phyloP scores from a whole-genome alignment of 1,284 basidiomycete genomes.

The Puccinia coronata region DNA sequence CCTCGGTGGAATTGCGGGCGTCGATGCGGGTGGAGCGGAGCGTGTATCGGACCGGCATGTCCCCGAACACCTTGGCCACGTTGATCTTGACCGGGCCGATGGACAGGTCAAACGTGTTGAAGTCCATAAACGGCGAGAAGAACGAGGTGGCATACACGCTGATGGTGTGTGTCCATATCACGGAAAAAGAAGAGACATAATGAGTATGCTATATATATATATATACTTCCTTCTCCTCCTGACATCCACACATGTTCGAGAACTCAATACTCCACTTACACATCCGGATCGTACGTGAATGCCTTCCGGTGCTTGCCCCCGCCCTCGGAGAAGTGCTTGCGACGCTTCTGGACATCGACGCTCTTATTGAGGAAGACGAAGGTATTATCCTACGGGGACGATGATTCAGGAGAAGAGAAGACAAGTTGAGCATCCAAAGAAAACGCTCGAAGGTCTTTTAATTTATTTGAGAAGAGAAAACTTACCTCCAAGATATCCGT shows the following conservation, averaged over 20 bases:
- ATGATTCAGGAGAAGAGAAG: neutral
- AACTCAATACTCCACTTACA: too few species aligned
- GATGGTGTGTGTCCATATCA: too few species aligned
- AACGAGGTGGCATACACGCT: slow-evolving; percentile 51
- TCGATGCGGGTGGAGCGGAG: slow-evolving; percentile 56
- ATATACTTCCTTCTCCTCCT: too few species aligned
- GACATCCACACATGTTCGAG: too few species aligned
- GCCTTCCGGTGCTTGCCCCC: slow-evolving; percentile 56
- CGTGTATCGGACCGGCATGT: slow-evolving; percentile 61
- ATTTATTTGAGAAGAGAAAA: neutral
- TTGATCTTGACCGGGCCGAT: slow-evolving; percentile 53
- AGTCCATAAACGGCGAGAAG: slow-evolving; percentile 54
- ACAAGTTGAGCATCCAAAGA: too few species aligned
- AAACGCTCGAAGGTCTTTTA: too few species aligned
- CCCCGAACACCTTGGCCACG: slow-evolving; percentile 53
- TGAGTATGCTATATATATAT: too few species aligned
- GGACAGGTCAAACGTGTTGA: slow-evolving; percentile 54
- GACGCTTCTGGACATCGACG: slow-evolving; percentile 57
- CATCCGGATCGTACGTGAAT: slow-evolving; percentile 58
- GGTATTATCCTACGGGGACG: slow-evolving; percentile 57
- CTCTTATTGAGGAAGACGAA: slow-evolving; percentile 60
- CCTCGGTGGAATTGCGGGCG: slow-evolving; percentile 53
- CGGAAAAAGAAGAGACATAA: too few species aligned
- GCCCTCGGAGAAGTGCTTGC: slow-evolving; percentile 58
- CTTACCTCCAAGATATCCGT: slow-evolving; percentile 59